Evolutionary conservation across 2,329 filamentous ascomycete genomes (phyloP).

Genomic region (Phyllosticta citribraziliensis): DNA sequence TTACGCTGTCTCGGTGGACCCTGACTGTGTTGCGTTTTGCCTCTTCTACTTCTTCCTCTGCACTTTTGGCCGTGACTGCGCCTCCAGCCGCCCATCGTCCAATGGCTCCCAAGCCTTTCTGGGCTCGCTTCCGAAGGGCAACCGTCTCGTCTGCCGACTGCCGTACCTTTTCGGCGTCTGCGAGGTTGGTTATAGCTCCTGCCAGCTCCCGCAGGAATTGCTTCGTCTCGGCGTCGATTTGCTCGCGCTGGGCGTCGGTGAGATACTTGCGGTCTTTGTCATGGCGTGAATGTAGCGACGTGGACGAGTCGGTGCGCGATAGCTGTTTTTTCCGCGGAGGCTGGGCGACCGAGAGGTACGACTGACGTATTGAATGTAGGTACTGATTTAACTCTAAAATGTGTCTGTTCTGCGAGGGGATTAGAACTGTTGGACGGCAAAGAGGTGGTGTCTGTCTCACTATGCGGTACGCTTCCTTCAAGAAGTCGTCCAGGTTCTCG

Average conservation of each 20-base stretch:
- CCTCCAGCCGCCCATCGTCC: conserved; percentile 58
- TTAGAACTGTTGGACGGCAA: conserved; percentile 15
- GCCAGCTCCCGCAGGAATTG: conserved; percentile 77
- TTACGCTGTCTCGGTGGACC: conserved; percentile 67
- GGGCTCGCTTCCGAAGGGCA: conserved; percentile 59
- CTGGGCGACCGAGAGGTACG: conserved; percentile 77
- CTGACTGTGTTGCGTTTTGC: conserved; percentile 56
- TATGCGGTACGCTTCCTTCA: conserved; percentile 90
- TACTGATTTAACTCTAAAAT: conserved; percentile 72
- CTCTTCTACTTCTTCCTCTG: conserved; percentile 65
- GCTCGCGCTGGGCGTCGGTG: conserved; percentile 72
- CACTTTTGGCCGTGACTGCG: conserved; percentile 42
- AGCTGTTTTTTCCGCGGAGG: conserved; percentile 46
- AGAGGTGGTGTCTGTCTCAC: conserved; percentile 42
- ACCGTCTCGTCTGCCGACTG: conserved; percentile 64
- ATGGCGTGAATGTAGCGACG: conserved; percentile 20
- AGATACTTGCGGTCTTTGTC: conserved; percentile 48
- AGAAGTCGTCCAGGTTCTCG: conserved; percentile 63
- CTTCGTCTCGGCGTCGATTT: conserved; percentile 81
- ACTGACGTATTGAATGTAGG: conserved; percentile 72
- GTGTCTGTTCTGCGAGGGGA: conserved; percentile 60
- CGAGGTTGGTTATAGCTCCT: conserved; percentile 65
- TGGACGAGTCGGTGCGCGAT: conserved; percentile 24
- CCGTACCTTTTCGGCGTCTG: conserved; percentile 72
- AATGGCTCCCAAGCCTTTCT: conserved; percentile 52